Evolutionary conservation across 768 basidiomycete genomes (phyloP).

Genomic region (Baorangia bicolor): DNA sequence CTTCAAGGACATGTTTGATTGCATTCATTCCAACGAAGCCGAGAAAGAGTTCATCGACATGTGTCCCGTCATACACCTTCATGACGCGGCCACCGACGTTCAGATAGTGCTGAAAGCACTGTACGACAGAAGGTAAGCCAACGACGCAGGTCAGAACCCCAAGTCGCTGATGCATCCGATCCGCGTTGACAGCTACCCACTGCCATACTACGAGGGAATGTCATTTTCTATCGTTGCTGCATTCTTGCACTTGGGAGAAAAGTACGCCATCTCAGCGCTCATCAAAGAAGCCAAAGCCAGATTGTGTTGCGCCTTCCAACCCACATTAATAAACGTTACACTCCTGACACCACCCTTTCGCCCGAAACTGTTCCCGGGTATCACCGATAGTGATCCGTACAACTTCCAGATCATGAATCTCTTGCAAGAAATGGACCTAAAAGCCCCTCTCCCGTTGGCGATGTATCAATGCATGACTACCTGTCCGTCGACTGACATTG

Average conservation of each 20-base stretch:
- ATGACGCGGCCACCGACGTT: slow-evolving; percentile 12
- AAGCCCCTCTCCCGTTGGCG: slow-evolving; percentile 1
- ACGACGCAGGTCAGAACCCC: background rate
- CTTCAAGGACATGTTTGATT: slow-evolving; percentile 30
- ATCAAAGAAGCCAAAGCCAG: slow-evolving; percentile 6
- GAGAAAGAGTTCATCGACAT: slow-evolving; percentile 11
- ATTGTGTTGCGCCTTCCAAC: background rate
- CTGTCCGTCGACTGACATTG: background rate
- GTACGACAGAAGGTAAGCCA: slow-evolving; percentile 15
- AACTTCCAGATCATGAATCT: slow-evolving; percentile 20
- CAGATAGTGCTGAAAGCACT: slow-evolving; percentile 15
- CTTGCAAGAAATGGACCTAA: slow-evolving; percentile 1
- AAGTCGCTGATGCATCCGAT: background rate
- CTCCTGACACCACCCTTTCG: rapidly evolving
- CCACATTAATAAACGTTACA: background rate
- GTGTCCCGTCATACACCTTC: slow-evolving; percentile 20
- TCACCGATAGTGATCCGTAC: slow-evolving; percentile 9
- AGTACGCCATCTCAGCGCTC: slow-evolving; percentile 14
- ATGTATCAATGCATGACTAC: slow-evolving; percentile 4
- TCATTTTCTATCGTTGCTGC: background rate
- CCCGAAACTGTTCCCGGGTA: background rate
- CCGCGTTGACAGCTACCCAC: background rate
- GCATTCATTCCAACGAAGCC: background rate
- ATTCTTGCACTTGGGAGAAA: slow-evolving; percentile 18
- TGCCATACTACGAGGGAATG: background rate